Percentiles rank a stretch among this genome's conserved stretches.
Conservation (phyloP, 495 filamentous ascomycete genomes). For the Trichocladium antarcticum region DNA sequence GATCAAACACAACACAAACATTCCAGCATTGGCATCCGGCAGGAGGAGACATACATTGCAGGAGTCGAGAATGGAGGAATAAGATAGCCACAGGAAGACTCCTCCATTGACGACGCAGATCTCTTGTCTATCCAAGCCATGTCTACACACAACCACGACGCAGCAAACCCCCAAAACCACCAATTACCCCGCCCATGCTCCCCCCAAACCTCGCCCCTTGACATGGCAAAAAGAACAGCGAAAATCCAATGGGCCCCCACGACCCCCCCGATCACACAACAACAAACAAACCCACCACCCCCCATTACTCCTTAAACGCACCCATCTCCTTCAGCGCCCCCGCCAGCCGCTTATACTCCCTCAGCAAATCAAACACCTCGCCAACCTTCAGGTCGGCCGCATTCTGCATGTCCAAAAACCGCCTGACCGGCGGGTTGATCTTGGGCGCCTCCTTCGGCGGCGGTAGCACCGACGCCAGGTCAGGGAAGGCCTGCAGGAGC, state of each 20-base stretch:
- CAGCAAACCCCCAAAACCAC: not conserved
- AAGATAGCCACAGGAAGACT: too few species aligned
- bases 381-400: conserved; percentile 67
- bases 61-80: too few species aligned
- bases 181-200: not conserved
- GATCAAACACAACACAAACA: too few species aligned
- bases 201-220: not conserved
- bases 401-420: conserved; percentile 71
- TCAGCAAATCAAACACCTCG: conserved; percentile 71
- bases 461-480: conserved; percentile 42
- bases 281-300: not conserved
- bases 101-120: too few species aligned
- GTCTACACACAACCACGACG: not conserved
- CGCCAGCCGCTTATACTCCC: conserved; percentile 79
- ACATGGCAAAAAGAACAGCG: not conserved
- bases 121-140: not conserved
- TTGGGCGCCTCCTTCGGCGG: conserved; percentile 40
- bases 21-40: too few species aligned
- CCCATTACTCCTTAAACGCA: conserved; percentile 38
- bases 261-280: not conserved
- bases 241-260: too few species aligned
- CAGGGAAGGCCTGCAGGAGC: conserved; percentile 44
- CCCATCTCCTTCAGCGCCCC: conserved; percentile 51
- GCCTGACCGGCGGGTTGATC: conserved; percentile 59
- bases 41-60: too few species aligned